Base-by-base conservation (phyloP, 441 rosid species). In the Gossypium davidsonii region DNA sequence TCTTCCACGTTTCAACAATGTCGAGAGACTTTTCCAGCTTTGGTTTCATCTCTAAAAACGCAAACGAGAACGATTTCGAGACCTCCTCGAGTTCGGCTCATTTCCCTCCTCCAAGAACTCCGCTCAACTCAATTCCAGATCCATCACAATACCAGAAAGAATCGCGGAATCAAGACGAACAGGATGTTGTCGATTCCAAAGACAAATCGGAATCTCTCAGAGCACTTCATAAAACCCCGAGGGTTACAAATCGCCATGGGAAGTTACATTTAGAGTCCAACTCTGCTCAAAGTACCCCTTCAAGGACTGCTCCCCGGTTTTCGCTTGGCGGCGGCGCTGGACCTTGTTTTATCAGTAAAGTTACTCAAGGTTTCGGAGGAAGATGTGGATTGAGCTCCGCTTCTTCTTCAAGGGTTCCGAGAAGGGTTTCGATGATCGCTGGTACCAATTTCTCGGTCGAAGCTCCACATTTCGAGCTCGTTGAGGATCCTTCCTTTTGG, bases 281-380 rank as follows among this genome's bases (percentile, higher is more conserved):
- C 82, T 91, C 97, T 26, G 86, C 86, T 1, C 96, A 88, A 76
- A 94, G 83, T 82, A 87, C 94, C 21, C 97, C 96, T 0, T 87
- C 89, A 39, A 90, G 91, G 85, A 83, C 77, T 23, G 82, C 82
- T 70, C 79, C 89, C 15, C 85, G 94, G 79, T 79, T 80, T 74
- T 88, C 94, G 37, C 79, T 90, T 42, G 90, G 83, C 1, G 90
- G 83, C 0, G 85, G 81, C 6, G 49, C 56, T 3, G 74, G 53
- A 9, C 23, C 55, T 65, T 74, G 76, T 71, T 78, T 76, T 53
- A 81, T 84, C 56, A 44, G 79, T n/a, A 84, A 87, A 80, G 74
- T 60, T 62, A 39, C 67, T 49, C 83, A 83, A 64, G 77, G 56
- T 48, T 23, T 59, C 21, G 88, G 82, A 53, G 88, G 89, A 56